Evolutionary conservation across 1,284 basidiomycete species (phyloP), one percentile per base, ranked within the genome.

Genomic region (Pseudozyma pruni): DNA sequence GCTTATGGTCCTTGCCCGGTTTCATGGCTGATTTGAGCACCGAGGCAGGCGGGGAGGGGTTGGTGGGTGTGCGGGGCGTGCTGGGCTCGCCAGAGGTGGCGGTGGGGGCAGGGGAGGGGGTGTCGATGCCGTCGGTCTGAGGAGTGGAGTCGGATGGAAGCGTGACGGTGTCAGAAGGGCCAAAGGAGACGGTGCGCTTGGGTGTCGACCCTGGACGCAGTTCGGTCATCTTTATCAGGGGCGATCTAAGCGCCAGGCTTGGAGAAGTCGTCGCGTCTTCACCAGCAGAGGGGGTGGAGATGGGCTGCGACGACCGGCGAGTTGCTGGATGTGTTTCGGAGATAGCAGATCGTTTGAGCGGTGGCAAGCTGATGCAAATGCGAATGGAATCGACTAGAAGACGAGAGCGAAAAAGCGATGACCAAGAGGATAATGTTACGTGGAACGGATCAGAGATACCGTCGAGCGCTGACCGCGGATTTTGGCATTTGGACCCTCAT

Each of bases 1-100:
- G 68, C 29, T 75, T 76, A 63, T 68, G 71, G 9, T 66, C 52
- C 19, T 61, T 32, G 11, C 74, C 73, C 35, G 75, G 75, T 52
- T 83, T 83, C 45, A 83, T 68, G 14, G 78, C 76, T 0, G 82
- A 76, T 44, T 81, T 81, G 59, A 72, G 69, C 8, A 70, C 60
- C 14, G 69, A 58, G 4, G 49, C 31, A 10, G 59, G 70, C 7
- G 52, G 56, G 3, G 62, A 59, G 9, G 57, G 32, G 39, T 47
- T 52, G 29, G 51, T 35, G 7, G 37, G 8, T 16, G 49, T 49
- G 22, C 50, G 49, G 5, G 71, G 54, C 13, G 58, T 70, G 39
- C 47, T 52, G 17, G 64, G 57, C 19, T 29, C 58, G 3, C 54
- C 47, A 13, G 25, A 37, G 20, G 43, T 41, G 4, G 41, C 37